Conservation (phyloP, 331 rosid species). For the Arachis monticola region DNA sequence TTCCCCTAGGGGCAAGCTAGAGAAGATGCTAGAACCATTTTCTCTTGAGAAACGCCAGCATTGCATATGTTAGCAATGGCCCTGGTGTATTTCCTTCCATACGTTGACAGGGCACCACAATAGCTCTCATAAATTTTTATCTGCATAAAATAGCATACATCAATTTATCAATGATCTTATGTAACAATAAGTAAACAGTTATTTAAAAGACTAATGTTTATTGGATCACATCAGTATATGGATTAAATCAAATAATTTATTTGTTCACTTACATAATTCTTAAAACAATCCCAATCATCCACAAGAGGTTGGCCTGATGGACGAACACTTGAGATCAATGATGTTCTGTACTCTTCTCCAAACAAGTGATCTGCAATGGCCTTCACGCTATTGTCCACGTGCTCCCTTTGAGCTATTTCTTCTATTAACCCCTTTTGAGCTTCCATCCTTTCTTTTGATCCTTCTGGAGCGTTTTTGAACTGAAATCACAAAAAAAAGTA, state of each 20-base stretch:
- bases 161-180: background rate
- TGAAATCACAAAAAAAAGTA: background rate
- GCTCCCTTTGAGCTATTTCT: slow-evolving; percentile 50
- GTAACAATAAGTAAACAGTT: too few relatives aligned
- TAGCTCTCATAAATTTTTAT: slow-evolving; percentile 53
- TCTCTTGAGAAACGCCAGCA: slow-evolving; percentile 47
- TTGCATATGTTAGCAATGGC: slow-evolving; percentile 82
- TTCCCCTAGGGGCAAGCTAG: slow-evolving; percentile 45
- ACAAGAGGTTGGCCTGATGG: slow-evolving; percentile 60
- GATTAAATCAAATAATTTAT: background rate
- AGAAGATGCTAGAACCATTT: slow-evolving; percentile 46
- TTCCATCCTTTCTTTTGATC: slow-evolving; percentile 40
- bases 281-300: slow-evolving; percentile 76
- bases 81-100: slow-evolving; percentile 64
- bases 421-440: slow-evolving; percentile 42
- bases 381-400: slow-evolving; percentile 39
- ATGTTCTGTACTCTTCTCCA: slow-evolving; percentile 44
- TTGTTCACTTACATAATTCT: slow-evolving; percentile 48
- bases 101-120: slow-evolving; percentile 55
- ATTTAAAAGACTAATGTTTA: too few relatives aligned
- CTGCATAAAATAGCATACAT: slow-evolving; percentile 29
- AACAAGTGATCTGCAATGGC: slow-evolving; percentile 49
- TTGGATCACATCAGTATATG: too few relatives aligned
- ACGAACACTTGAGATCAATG: slow-evolving; percentile 44
- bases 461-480: slow-evolving; percentile 45